Percentiles rank a stretch among this genome's conserved stretches.
Conservation (phyloP, 2,329 filamentous ascomycete species). For the Colletotrichum noveboracense region DNA sequence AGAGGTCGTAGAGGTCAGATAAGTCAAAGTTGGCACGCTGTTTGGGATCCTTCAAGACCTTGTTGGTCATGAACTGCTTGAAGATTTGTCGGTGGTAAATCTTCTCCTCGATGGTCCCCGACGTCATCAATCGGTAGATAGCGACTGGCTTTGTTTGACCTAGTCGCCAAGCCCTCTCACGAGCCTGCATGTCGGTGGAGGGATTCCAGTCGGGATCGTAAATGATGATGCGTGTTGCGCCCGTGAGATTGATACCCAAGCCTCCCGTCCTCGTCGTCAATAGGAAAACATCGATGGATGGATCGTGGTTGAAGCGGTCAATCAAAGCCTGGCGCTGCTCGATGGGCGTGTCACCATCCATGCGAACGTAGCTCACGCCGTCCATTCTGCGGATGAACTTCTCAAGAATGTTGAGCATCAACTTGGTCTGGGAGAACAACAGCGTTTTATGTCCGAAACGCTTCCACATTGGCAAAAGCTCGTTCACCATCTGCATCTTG, state of each 20-base stretch:
- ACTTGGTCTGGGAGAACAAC: constrained; percentile 89
- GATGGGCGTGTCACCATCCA: constrained; percentile 93
- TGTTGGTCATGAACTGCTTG: constrained; percentile 97
- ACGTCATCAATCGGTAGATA: constrained; percentile 97
- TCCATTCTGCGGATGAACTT: constrained; percentile 73
- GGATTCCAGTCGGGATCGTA: constrained; percentile 99
- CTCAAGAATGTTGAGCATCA: constrained; percentile 95
- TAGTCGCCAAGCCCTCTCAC: constrained; percentile 93
- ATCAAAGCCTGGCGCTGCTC: constrained; percentile 89
- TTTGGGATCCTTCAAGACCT: constrained; percentile 92
- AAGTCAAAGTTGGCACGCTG: constrained; percentile 91
- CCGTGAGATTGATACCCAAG: constrained; percentile 91
- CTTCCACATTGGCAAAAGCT: constrained; percentile 87
- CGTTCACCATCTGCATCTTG: constrained; percentile 95
- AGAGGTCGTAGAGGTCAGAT: constrained; percentile 89
- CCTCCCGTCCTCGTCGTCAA: constrained; percentile 96
- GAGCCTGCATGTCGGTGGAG: constrained; percentile 92
- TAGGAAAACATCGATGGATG: constrained; percentile 83
- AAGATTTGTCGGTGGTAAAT: constrained; percentile 99
- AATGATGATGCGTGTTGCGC: constrained; percentile 94
- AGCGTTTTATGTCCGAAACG: constrained; percentile 90
- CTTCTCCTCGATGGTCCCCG: constrained; percentile 98
- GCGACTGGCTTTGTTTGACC: constrained; percentile 95
- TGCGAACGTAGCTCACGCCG: constrained; percentile 78
- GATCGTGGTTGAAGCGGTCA: constrained; percentile 87